Base-by-base conservation (phyloP, 768 basidiomycete genomes). In the Melanogaster broomeanus region DNA sequence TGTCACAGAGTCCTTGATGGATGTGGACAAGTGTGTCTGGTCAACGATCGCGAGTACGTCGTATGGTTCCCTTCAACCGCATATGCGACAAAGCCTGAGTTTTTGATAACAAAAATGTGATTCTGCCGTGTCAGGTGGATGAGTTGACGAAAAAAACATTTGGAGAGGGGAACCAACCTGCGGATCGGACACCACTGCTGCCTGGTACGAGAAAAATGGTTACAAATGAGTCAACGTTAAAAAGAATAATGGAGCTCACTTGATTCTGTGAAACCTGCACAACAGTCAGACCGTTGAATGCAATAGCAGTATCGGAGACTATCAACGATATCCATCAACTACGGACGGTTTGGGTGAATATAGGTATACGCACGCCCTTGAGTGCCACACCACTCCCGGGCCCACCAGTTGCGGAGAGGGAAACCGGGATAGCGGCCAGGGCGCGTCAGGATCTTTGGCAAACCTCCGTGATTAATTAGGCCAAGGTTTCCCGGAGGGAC, bases 181-280 rank as follows among this genome's bases (percentile, higher is more conserved):
- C 41, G 87, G 88, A 61, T 90, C 88, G 0, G 87, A 90, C 38
- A 90, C 75, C 27, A 90, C 85, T 0, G 89, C 88, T 3, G 87
- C 75, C 71, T 74, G n/a, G n/a, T n/a, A 11, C 4, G 28, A 24
- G 15, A 16, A 27, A n/a, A 1, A 30, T 56, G 16, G 38, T 25
- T 34, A 25, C 21, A 4, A 19, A 57, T 15, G 28, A 37, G 10
- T 38, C 30, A 22, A 44, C 12, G 34, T 40, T 39, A 8, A 7
- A 12, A 37, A 7, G 11, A 37, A 52, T 47, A 25, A 0, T 3
- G 11, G 13, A 21, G 45, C 53, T 48, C 42, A 70, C 87, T 61
- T 85, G 84, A 61, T 93, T 93, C 73, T 92, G 90, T 1, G 88
- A 88, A 19, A 92, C 91, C 62, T 93, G 90, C 0, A 93, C 89